These are phyloP conservation scores for Sporothrix brunneoviolacea DNA, from an alignment of 2,329 filamentous ascomycete genomes.

Conservation along the genomic window DNA sequence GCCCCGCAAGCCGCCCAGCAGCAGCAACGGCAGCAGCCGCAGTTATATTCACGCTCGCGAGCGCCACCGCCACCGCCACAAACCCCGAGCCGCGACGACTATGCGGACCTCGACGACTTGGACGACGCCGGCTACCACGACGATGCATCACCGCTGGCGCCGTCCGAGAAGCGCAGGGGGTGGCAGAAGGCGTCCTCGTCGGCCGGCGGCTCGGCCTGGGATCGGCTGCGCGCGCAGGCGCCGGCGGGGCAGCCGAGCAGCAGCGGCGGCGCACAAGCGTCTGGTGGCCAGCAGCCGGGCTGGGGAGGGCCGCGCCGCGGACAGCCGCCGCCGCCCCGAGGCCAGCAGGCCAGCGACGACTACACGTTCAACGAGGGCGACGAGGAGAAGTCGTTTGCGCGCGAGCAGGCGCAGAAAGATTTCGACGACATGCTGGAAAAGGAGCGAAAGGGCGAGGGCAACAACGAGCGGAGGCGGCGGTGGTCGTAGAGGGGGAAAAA, in stretches of 20 bases:
- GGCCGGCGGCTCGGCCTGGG: constrained; percentile 17
- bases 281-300: no score
- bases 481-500: not conserved
- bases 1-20: not conserved
- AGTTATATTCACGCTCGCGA: not conserved
- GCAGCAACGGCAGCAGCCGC: not conserved
- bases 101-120: not conserved
- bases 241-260: not conserved
- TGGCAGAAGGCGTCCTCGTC: not conserved
- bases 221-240: constrained; percentile 16
- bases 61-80: not conserved
- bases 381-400: constrained; percentile 13
- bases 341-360: constrained; percentile 3
- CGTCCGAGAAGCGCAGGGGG: constrained; percentile 6
- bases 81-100: not conserved
- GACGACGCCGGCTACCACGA: constrained; percentile 15
- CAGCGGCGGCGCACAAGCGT: not conserved
- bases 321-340: not conserved
- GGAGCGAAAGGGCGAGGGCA: constrained; percentile 18
- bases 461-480: constrained; percentile 3
- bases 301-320: no score
- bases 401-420: constrained; percentile 18
- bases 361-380: constrained; percentile 11
- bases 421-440: constrained; percentile 22
- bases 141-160: constrained; percentile 19